Evolutionary conservation across 306 rosid genomes (phyloP).

Genomic region (Medicago lupulina): DNA sequence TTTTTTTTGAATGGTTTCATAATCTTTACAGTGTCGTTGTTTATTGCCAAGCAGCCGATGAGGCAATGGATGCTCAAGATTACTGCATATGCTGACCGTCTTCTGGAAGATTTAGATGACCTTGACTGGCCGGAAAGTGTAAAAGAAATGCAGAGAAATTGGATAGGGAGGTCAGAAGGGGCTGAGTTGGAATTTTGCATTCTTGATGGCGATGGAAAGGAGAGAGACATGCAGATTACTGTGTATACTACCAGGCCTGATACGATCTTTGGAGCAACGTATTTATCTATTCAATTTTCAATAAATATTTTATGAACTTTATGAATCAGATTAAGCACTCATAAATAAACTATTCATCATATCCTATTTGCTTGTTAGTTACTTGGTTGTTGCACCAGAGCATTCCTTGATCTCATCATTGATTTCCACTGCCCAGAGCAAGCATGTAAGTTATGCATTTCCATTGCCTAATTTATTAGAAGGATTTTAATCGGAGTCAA

Average conservation of each 20-base stretch:
- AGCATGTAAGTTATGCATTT: constrained; percentile 60
- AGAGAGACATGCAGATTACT: constrained; percentile 68
- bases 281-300: constrained; percentile 54
- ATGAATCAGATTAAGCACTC: constrained; percentile 35
- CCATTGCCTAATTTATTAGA: constrained; percentile 39
- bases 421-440: constrained; percentile 62
- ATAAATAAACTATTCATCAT: constrained; percentile 26
- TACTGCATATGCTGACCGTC: constrained; percentile 97
- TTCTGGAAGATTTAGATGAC: constrained; percentile 90
- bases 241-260: constrained; percentile 96
- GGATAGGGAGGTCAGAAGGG: constrained; percentile 99
- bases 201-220: constrained; percentile 71
- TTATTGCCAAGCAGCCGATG: constrained; percentile 99
- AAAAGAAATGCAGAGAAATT: constrained; percentile 97
- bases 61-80: constrained; percentile 99
- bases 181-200: constrained; percentile 86
- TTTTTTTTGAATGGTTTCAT: constrained; percentile 61
- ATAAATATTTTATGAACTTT: constrained; percentile 22
- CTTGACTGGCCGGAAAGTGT: constrained; percentile 99
- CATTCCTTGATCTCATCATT: constrained; percentile 70
- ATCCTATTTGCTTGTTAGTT: constrained; percentile 56
- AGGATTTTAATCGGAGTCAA: constrained; percentile 47
- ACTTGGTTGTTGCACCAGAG: constrained; percentile 95
- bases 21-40: constrained; percentile 85
- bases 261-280: constrained; percentile 98